A percentile compares a stretch with the other conserved stretches of the same genome.
Evolutionary conservation across 768 basidiomycete genomes (phyloP).

Genomic region (Stropharia rugosoannulata): DNA sequence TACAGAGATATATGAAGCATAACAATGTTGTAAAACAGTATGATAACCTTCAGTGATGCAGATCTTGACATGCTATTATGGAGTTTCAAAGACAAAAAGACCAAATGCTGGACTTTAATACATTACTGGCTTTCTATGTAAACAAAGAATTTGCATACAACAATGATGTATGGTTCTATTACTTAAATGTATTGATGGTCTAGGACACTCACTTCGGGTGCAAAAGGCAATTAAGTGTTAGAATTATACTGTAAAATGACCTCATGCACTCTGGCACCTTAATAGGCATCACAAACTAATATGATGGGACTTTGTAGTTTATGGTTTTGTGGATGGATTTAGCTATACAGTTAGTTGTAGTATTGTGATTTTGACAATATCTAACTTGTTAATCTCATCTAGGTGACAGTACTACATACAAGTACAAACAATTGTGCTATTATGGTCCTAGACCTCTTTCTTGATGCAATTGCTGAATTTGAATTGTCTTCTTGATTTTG

Average conservation of each 20-base stretch:
- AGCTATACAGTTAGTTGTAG: background rate
- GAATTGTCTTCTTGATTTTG: no score
- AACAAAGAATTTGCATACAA: background rate
- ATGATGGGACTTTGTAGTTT: slow-evolving; percentile 6
- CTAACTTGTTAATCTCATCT: no score
- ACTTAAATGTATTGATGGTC: background rate
- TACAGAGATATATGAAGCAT: no score
- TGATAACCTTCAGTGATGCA: no score
- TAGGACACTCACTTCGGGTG: background rate
- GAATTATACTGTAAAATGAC: slow-evolving; percentile 2
- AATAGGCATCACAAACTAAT: slow-evolving; percentile 8
- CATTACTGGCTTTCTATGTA: background rate
- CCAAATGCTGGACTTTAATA: background rate
- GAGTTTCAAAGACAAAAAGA: no score
- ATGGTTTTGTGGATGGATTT: slow-evolving; percentile 6
- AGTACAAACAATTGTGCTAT: no score
- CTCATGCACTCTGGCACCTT: slow-evolving; percentile 5
- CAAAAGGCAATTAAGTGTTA: background rate
- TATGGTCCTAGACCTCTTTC: no score
- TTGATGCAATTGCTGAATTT: no score
- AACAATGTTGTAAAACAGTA: no score
- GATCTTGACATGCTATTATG: no score
- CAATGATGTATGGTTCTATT: background rate
- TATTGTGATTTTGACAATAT: no score
- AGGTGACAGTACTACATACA: no score